Percentiles rank a stretch among this genome's conserved stretches.
These are phyloP conservation scores for Dioszegia aurantiaca DNA, from an alignment of 768 basidiomycete species.

Conservation along the genomic window DNA sequence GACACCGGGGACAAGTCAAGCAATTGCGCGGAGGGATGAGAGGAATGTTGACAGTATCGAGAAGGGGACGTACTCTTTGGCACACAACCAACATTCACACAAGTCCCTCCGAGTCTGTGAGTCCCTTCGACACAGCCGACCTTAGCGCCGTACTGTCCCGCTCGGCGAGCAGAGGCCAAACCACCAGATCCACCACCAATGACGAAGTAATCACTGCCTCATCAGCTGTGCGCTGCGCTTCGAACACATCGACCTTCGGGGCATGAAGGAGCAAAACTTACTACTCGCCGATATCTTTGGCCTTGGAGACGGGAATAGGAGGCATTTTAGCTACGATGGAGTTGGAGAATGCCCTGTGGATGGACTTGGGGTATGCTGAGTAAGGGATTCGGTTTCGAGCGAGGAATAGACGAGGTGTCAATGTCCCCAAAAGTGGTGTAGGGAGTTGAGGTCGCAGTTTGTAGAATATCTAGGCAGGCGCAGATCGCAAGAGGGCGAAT, in stretches of 20 bases:
- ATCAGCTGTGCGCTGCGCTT: conserved; percentile 62
- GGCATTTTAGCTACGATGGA: conserved; percentile 36
- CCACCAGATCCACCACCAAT: conserved; percentile 95
- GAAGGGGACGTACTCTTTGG: conserved; percentile 70
- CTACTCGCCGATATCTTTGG: conserved; percentile 43
- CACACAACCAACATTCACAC: conserved; percentile 97
- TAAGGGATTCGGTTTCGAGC: neutral
- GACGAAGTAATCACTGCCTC: conserved; percentile 66
- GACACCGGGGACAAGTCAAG: too few species aligned
- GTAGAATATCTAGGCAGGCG: neutral
- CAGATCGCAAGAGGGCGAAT: neutral
- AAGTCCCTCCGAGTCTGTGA: conserved; percentile 81
- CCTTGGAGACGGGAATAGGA: conserved; percentile 40
- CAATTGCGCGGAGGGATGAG: too few species aligned
- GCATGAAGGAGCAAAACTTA: too few species aligned
- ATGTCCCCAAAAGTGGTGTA: neutral
- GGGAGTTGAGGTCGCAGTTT: conserved; percentile 13
- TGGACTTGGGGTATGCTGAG: neutral
- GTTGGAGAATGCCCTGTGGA: neutral
- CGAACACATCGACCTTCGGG: too few species aligned
- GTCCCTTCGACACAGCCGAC: conserved; percentile 82
- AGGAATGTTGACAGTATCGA: too few species aligned
- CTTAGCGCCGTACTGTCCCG: conserved; percentile 86
- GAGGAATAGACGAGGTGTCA: neutral
- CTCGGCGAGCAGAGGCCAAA: conserved; percentile 80